Percentiles rank a stretch among this genome's conserved stretches.
Evolutionary conservation across 1,284 basidiomycete genomes (phyloP).

Genomic region (Melampsora larici-populina): DNA sequence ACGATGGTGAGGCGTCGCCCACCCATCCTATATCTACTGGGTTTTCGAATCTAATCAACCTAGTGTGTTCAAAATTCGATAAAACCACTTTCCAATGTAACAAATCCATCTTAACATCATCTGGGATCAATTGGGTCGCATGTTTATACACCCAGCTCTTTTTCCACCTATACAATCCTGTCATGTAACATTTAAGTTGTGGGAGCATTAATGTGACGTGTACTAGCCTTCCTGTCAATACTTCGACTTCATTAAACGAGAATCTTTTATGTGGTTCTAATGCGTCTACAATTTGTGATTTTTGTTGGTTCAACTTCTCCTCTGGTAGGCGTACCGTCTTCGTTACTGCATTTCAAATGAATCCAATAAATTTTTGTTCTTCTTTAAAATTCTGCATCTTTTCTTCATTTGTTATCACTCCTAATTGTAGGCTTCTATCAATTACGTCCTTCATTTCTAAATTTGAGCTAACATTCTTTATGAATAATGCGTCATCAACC

Average conservation of each 20-base stretch:
- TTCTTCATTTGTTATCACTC: neutral
- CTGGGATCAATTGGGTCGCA: neutral
- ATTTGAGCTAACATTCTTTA: neutral
- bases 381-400: neutral
- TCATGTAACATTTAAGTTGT: neutral
- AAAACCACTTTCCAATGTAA: neutral
- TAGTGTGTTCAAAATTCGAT: neutral
- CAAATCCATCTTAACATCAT: neutral
- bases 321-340: neutral
- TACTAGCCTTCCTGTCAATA: neutral
- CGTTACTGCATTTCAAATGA: slow-evolving; percentile 4
- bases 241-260: neutral
- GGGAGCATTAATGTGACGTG: slow-evolving; percentile 7
- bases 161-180: neutral
- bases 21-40: slow-evolving; percentile 4
- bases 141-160: neutral
- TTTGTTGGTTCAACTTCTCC: neutral
- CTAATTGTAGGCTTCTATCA: neutral
- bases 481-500: neutral
- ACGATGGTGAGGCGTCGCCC: slow-evolving; percentile 1
- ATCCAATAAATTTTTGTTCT: slow-evolving; percentile 23
- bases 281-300: neutral
- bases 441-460: neutral
- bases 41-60: neutral
- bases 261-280: neutral